Evolutionary conservation across 2,329 filamentous ascomycete genomes (phyloP), one percentile per base, ranked within the genome.

Genomic region (Alternaria solani): DNA sequence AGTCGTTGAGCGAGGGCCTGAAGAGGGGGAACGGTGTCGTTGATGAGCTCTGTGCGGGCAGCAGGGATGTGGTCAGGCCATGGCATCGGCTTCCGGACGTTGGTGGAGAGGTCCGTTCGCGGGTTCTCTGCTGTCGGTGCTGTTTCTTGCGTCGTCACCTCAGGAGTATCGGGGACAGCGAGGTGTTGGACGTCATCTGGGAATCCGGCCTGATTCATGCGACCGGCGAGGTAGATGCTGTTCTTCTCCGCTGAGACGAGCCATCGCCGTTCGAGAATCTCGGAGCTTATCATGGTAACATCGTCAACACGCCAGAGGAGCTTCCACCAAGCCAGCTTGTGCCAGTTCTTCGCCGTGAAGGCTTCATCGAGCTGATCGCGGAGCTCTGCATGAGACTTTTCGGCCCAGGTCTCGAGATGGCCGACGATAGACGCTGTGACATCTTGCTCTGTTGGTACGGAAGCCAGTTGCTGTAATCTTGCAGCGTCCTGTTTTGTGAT

Each of bases 291-390:
- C 85, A 94, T 91, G 3, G 88, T 88, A 11, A 97, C 92, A 71
- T 97, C 94, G 74, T 98, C 94, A 25, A 95, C 93, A 20, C 93
- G 88, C 93, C 93, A 97, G 75, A 97, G 93, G 0, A 98, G 85
- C 76, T 96, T 96, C 91, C 93, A 97, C 94, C 94, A 98, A 16
- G 89, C 86, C 4, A 97, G 83, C 64, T 91, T 90, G 26, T 88
- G 86, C 94, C 94, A 97, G 39, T 88, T 84, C 18, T 82, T 84
- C n/a, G 91, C 88, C 0, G 86, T 83, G 69, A 97, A 94, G 0
- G 92, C 93, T 44, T 87, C 81, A 65, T 94, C 90, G 2, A 97
- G 86, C 68, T 93, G 87, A 51, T 90, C 86, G 63, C 93, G 91
- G 7, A 98, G 85, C 78, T 98, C 94, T 1, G 88, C 85, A 74